Conservation (phyloP, 441 rosid species). For the Capsella rubella region DNA sequence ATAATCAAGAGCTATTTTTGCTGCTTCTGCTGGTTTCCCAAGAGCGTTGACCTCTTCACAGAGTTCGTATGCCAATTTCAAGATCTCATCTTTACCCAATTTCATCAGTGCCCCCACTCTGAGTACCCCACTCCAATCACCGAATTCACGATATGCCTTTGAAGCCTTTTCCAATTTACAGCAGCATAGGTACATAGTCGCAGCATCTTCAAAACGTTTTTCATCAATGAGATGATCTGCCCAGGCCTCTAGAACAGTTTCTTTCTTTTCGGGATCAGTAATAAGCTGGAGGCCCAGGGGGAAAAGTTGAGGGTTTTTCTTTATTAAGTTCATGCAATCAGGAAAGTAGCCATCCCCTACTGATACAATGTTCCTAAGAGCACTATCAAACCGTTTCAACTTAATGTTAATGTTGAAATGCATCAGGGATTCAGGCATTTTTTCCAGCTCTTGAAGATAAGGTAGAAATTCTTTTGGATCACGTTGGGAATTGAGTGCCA, state of each 20-base stretch:
- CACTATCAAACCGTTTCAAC: constrained; percentile 78
- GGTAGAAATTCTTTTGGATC: constrained; percentile 99
- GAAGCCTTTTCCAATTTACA: constrained; percentile 76
- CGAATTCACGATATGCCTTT: constrained; percentile 82
- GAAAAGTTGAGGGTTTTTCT: constrained; percentile 81
- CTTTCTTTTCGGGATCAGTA: constrained; percentile 64
- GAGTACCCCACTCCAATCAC: constrained; percentile 91
- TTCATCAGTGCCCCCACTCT: constrained; percentile 85
- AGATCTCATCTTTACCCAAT: constrained; percentile 66
- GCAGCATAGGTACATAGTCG: constrained; percentile 81
- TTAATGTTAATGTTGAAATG: constrained; percentile 82
- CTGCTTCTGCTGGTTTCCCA: constrained; percentile 95
- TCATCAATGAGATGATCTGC: constrained; percentile 80
- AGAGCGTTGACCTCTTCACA: constrained; percentile 92
- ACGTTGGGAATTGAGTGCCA: constrained; percentile 89
- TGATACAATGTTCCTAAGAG: constrained; percentile 80
- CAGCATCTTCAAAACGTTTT: constrained; percentile 89
- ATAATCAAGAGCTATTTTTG: constrained; percentile 88
- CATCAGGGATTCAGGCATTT: constrained; percentile 75
- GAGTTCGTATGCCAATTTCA: constrained; percentile 80
- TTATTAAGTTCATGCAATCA: constrained; percentile 79
- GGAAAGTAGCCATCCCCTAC: constrained; percentile 76
- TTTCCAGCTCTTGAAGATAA: constrained; percentile 82
- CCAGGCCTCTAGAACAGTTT: constrained; percentile 85
- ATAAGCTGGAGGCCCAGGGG: constrained; percentile 82